These are phyloP conservation scores for Cutaneotrichosporon daszewskae DNA, from an alignment of 1,284 basidiomycete species.

Conservation along the genomic window DNA sequence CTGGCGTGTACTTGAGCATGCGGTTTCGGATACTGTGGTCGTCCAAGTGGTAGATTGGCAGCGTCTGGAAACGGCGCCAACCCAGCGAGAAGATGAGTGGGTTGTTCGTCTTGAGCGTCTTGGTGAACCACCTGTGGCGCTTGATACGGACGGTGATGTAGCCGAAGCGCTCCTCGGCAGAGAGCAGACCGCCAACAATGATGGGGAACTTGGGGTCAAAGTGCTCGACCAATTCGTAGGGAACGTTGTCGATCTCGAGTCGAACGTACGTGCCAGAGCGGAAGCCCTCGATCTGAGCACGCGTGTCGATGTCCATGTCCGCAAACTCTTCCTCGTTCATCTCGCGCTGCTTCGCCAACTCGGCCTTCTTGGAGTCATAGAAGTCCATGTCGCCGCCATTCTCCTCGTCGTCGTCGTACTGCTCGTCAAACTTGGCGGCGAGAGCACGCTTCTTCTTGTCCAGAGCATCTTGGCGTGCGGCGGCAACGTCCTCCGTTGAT, in stretches of 20 bases:
- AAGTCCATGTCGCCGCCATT: conserved; percentile 66
- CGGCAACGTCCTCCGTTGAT: conserved; percentile 37
- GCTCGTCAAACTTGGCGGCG: conserved; percentile 92
- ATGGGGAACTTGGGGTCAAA: conserved; percentile 90
- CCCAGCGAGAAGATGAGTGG: conserved; percentile 92
- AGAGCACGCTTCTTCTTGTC: conserved; percentile 83
- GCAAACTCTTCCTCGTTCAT: conserved; percentile 85
- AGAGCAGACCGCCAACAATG: conserved; percentile 84
- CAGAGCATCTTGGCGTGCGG: conserved; percentile 56
- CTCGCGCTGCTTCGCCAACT: conserved; percentile 76
- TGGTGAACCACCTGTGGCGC: conserved; percentile 88
- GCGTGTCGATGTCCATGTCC: conserved; percentile 67
- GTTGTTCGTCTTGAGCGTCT: conserved; percentile 95
- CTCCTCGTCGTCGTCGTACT: conserved; percentile 82
- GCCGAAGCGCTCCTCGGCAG: conserved; percentile 86
- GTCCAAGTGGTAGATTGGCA: conserved; percentile 93
- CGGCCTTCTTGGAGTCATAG: conserved; percentile 86
- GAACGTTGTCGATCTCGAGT: conserved; percentile 76
- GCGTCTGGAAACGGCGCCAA: conserved; percentile 91
- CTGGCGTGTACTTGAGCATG: conserved; percentile 98
- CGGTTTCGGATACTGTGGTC: conserved; percentile 97
- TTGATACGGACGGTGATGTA: conserved; percentile 94
- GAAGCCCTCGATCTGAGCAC: conserved; percentile 83
- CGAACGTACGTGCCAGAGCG: conserved; percentile 91
- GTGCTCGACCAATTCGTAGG: conserved; percentile 86